These are phyloP conservation scores for Mercurialis annua DNA, from an alignment of 345 rosid genomes.

Conservation along the genomic window DNA sequence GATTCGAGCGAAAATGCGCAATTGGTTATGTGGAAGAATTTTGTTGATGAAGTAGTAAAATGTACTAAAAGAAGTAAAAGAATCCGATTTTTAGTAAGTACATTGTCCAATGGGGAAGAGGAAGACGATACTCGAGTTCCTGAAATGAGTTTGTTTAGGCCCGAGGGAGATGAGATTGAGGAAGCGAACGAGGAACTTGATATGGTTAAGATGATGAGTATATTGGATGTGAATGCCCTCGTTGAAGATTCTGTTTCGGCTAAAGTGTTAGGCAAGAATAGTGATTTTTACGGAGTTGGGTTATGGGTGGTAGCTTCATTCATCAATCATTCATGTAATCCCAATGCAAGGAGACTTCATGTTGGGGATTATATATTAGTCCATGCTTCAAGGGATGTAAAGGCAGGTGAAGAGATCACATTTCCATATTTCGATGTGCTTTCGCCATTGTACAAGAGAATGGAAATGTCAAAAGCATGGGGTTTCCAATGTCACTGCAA, in stretches of 20 bases:
- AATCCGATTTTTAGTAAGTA: conserved; percentile 38
- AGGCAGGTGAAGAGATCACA: conserved; percentile 79
- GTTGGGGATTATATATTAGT: conserved; percentile 63
- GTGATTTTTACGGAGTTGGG: conserved; percentile 73
- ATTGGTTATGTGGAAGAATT: conserved; percentile 83
- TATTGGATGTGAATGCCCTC: conserved; percentile 79
- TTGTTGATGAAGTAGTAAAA: conserved; percentile 49
- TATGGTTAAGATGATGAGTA: conserved; percentile 48
- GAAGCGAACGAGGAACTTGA: conserved; percentile 31
- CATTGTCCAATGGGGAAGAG: conserved; percentile 56
- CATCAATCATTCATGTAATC: conserved; percentile 76
- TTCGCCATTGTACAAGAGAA: conserved; percentile 46
- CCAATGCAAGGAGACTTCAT: conserved; percentile 71
- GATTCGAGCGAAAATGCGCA: conserved; percentile 56
- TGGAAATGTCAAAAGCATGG: conserved; percentile 64
- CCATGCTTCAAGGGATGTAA: conserved; percentile 72
- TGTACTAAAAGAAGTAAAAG: conserved; percentile 41
- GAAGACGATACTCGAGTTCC: conserved; percentile 57
- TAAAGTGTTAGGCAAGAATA: conserved; percentile 71
- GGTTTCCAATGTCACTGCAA: conserved; percentile 64
- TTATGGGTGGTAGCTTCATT: conserved; percentile 73
- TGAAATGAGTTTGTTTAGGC: conserved; percentile 49
- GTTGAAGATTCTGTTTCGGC: conserved; percentile 80
- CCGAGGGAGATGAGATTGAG: conserved; percentile 36
- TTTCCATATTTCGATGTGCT: conserved; percentile 66